Evolutionary conservation across 1,284 basidiomycete genomes (phyloP).

Genomic region (Microbotryum intermedium): DNA sequence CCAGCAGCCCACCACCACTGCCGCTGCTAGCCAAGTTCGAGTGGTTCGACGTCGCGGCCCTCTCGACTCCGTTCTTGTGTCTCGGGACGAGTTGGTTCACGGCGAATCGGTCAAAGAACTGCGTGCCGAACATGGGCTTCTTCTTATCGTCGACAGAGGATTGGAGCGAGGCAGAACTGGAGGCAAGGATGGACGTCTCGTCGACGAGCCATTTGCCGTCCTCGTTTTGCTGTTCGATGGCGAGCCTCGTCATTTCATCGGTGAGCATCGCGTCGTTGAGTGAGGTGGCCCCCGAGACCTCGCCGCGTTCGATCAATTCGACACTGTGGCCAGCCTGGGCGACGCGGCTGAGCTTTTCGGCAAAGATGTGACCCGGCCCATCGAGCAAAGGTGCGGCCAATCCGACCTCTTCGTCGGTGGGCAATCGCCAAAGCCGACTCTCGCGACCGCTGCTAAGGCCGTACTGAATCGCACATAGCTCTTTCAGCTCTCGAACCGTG

Average conservation of each 20-base stretch:
- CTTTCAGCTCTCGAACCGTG: constrained; percentile 31
- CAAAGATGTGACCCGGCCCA: constrained; percentile 23
- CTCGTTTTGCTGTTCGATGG: constrained; percentile 34
- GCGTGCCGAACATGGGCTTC: constrained; percentile 15
- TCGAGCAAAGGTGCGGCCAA: constrained; percentile 3
- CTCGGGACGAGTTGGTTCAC: not conserved
- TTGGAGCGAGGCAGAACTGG: not conserved
- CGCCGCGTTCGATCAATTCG: constrained; percentile 29
- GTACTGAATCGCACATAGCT: constrained; percentile 24
- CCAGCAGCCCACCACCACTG: not conserved
- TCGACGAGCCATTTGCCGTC: constrained; percentile 34
- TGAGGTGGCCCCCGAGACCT: constrained; percentile 27
- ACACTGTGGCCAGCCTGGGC: constrained; percentile 21
- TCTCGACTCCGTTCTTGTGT: constrained; percentile 3
- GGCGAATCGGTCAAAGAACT: not conserved
- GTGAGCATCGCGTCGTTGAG: constrained; percentile 33
- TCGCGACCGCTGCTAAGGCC: constrained; percentile 9
- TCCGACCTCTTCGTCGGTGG: constrained; percentile 4
- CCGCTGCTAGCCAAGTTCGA: not conserved
- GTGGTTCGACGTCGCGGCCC: not conserved
- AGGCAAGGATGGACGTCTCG: constrained; percentile 11
- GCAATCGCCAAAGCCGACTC: constrained; percentile 18
- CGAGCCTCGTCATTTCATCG: constrained; percentile 29
- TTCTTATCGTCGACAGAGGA: constrained; percentile 1
- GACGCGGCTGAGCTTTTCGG: constrained; percentile 31